Evolutionary conservation across 2,329 filamentous ascomycete species (phyloP), one percentile per base, ranked within the genome.

Genomic region (Aureobasidium mangrovei): DNA sequence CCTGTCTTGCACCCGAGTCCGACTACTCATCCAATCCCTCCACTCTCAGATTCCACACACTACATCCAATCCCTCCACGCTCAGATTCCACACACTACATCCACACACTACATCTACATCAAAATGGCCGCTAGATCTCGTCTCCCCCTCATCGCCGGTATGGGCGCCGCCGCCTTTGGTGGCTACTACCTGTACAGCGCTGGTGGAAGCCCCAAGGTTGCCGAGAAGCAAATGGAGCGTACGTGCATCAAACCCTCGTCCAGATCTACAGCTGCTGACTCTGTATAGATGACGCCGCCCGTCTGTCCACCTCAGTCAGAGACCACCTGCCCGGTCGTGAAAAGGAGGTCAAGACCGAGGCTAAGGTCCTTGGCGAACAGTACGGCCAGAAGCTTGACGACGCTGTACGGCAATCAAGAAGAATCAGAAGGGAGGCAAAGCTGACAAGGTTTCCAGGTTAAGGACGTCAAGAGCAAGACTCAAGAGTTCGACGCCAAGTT

Each of bases 161-260:
- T 59, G 8, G 49, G 56, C 39, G 51, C 54, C 29, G 59, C 54
- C 46, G 56, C 56, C 46, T 56, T 35, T 33, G 55, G 44, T 42
- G 89, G 86, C 41, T 97, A 95, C 78, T 97, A 97, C 76, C 80
- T 97, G 59, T 98, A 95, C 77, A 78, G 74, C 49, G 86, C 91
- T 12, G 91, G 91, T 58, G 91, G 91, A 56, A 80, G 83, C 69
- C 78, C 88, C 49, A 88, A 86, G 71, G 82, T 80, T 47, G 91
- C 91, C n/a, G 82, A 90, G 78, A 87, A 91, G 77, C 78, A 93
- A 70, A 79, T 87, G 62, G 87, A 95, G 76, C 81, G 91, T 95
- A 74, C 43, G 83, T n/a, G n/a, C n/a, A n/a, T n/a, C n/a, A n/a
- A n/a, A n/a, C n/a, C n/a, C n/a, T n/a, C n/a, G n/a, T n/a, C n/a